Conservation (phyloP, 192 early-diverging fungal genomes). For the Coemansia sp. region DNA sequence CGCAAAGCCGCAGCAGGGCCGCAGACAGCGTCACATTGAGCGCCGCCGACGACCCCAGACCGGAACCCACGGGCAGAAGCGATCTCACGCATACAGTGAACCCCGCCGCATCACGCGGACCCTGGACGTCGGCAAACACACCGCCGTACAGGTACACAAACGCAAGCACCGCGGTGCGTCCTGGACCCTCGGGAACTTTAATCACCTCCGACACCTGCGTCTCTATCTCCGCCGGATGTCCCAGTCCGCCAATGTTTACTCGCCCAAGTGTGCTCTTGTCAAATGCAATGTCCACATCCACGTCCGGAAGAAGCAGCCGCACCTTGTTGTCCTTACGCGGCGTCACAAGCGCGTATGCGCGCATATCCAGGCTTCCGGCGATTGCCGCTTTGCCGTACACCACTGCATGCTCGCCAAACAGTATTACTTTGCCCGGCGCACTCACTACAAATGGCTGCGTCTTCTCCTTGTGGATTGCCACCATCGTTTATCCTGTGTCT, state of each 20-base stretch:
- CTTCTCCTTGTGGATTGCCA: constrained; percentile 9
- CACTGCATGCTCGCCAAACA: constrained; percentile 98
- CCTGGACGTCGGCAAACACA: constrained; percentile 21
- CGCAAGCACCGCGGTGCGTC: constrained; percentile 59
- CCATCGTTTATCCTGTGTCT: constrained; percentile 10
- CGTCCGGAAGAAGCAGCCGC: constrained; percentile 66
- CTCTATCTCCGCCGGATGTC: constrained; percentile 19
- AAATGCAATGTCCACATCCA: constrained; percentile 50
- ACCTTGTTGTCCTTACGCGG: constrained; percentile 51
- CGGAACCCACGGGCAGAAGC: constrained; percentile 86
- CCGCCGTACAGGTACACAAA: constrained; percentile 68
- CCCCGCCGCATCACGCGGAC: constrained; percentile 2
- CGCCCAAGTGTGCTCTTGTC: constrained; percentile 11
- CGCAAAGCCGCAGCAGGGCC: constrained; percentile 66
- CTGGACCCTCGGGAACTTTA: constrained; percentile 28
- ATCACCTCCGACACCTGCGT: constrained; percentile 14
- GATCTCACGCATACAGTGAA: constrained; percentile 72
- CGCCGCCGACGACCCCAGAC: constrained; percentile 94
- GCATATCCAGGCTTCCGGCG: constrained; percentile 78
- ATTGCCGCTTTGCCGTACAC: constrained; percentile 90
- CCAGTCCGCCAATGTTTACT: constrained; percentile 1
- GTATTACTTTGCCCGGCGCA: constrained; percentile 96
- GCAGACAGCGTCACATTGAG: constrained; percentile 81
- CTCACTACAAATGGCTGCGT: constrained; percentile 60
- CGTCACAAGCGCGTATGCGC: constrained; percentile 68